Percentiles rank a stretch among this genome's conserved stretches.
Evolutionary conservation across 1,284 basidiomycete species (phyloP).

Genomic region (Pascua sp.): DNA sequence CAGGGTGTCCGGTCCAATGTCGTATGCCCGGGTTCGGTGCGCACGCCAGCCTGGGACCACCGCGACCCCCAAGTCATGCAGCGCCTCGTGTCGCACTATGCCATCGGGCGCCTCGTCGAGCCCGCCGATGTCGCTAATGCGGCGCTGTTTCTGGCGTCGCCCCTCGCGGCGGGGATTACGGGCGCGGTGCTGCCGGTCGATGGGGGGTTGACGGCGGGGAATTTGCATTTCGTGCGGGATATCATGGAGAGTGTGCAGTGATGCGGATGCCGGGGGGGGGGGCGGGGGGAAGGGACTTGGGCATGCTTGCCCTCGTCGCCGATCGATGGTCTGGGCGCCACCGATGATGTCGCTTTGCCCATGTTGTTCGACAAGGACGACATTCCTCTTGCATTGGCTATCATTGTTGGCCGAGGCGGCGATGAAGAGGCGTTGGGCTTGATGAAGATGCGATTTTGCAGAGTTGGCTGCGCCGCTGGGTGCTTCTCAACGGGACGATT

Average conservation of each 20-base stretch:
- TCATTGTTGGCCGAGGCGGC: no score
- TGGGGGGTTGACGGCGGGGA: constrained; percentile 1
- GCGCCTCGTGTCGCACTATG: background rate
- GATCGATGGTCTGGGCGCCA: no score
- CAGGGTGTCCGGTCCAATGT: background rate
- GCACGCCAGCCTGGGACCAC: constrained; percentile 1
- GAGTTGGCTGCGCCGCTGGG: no score
- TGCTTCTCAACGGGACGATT: no score
- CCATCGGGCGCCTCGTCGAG: background rate
- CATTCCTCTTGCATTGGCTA: no score
- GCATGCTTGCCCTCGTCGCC: no score
- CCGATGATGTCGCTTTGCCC: no score
- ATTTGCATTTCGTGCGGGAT: constrained; percentile 1
- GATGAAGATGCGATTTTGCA: no score
- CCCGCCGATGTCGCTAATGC: background rate
- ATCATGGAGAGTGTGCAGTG: background rate
- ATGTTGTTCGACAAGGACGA: no score
- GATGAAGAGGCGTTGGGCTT: no score
- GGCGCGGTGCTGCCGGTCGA: background rate
- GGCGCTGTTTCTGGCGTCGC: background rate
- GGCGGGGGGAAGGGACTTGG: no score
- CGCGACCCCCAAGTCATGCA: background rate
- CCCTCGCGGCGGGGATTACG: background rate
- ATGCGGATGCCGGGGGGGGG: no score
- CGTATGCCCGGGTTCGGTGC: background rate